A percentile compares a stretch with the other conserved stretches of the same genome.
phyloP scores from a whole-genome alignment of 208 protist genomes.

The Crithidia bombi region DNA sequence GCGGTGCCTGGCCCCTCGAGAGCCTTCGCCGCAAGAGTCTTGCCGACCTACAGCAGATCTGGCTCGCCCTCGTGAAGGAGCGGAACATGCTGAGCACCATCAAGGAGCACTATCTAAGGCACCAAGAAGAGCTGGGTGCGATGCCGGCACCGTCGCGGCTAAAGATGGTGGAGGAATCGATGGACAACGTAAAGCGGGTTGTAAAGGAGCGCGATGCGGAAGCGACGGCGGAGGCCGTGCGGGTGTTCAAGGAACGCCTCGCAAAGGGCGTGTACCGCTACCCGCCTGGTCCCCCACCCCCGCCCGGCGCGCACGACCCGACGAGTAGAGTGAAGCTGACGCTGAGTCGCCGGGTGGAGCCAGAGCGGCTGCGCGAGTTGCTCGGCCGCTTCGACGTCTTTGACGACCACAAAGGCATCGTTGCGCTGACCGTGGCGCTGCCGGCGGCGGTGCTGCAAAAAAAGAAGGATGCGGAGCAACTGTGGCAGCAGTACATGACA shows the following conservation, averaged over 20 bases:
- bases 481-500: constrained; percentile 77
- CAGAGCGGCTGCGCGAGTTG: constrained; percentile 71
- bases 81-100: constrained; percentile 89
- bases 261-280: constrained; percentile 77
- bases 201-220: constrained; percentile 84
- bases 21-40: constrained; percentile 89
- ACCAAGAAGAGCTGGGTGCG: constrained; percentile 91
- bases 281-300: constrained; percentile 83
- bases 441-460: constrained; percentile 61
- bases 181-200: constrained; percentile 81
- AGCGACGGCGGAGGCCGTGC: constrained; percentile 64
- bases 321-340: constrained; percentile 72
- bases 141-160: constrained; percentile 88
- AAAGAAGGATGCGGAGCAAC: constrained; percentile 84
- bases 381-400: constrained; percentile 86
- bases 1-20: constrained; percentile 86
- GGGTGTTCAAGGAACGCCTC: constrained; percentile 78
- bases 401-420: constrained; percentile 85
- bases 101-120: constrained; percentile 87
- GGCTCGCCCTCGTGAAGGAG: constrained; percentile 92
- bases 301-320: constrained; percentile 60
- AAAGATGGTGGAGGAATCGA: constrained; percentile 84
- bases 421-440: constrained; percentile 62
- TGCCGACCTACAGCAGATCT: constrained; percentile 93
- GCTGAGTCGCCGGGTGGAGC: constrained; percentile 67